Evolutionary conservation across 2,329 filamentous ascomycete species (phyloP).

Genomic region (Lachnellula cervina): DNA sequence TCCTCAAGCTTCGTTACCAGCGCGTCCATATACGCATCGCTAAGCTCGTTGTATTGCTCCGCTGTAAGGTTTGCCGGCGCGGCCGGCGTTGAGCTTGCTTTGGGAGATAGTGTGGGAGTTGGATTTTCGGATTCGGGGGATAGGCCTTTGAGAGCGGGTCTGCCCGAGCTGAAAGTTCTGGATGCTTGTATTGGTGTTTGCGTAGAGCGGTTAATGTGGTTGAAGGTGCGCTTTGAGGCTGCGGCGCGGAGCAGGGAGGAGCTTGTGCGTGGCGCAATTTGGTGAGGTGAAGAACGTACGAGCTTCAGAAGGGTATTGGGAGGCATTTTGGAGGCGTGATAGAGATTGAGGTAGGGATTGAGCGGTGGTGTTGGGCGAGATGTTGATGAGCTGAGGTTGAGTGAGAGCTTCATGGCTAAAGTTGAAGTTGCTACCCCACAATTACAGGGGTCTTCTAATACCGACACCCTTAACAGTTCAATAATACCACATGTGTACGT

Average conservation of each 20-base stretch:
- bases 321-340: not conserved
- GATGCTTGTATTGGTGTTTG: not conserved
- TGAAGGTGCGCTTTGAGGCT: not conserved
- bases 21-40: slow-evolving; percentile 67
- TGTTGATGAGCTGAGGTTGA: slow-evolving; percentile 1
- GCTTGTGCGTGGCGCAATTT: not conserved
- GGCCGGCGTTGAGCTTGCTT: slow-evolving; percentile 37
- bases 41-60: slow-evolving; percentile 68
- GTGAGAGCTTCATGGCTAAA: not conserved
- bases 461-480: too few relatives aligned
- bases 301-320: slow-evolving; percentile 5
- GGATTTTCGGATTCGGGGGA: slow-evolving; percentile 57
- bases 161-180: slow-evolving; percentile 34
- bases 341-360: not conserved
- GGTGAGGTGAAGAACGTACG: not conserved
- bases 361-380: not conserved
- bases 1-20: slow-evolving; percentile 61
- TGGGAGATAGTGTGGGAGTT: slow-evolving; percentile 36
- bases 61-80: slow-evolving; percentile 63
- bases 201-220: not conserved
- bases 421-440: slow-evolving; percentile 9
- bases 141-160: slow-evolving; percentile 43
- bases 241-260: not conserved
- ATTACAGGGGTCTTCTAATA: not conserved
- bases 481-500: too few relatives aligned